phyloP scores from a whole-genome alignment of 2,329 filamentous ascomycete genomes.

The Monosporascus sp. region DNA sequence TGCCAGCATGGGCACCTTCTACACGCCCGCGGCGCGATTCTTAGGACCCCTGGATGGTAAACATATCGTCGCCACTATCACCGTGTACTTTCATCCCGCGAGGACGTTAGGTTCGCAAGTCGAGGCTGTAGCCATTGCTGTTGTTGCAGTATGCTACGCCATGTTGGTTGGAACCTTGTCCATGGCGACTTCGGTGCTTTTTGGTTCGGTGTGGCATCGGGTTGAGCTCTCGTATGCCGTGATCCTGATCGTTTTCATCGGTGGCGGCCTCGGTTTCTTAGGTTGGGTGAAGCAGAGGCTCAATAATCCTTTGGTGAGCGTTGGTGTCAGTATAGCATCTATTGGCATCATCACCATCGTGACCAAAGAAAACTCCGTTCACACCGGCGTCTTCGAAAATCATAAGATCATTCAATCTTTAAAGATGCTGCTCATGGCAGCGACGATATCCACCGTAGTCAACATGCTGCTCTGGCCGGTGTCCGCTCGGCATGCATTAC shows the following conservation, averaged over 20 bases:
- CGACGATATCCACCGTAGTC: slow-evolving; percentile 64
- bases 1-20: slow-evolving; percentile 81
- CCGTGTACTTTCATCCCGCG: slow-evolving; percentile 91
- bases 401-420: slow-evolving; percentile 77
- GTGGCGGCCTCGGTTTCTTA: slow-evolving; percentile 79
- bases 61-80: slow-evolving; percentile 88
- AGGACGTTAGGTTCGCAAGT: slow-evolving; percentile 84
- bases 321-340: slow-evolving; percentile 78
- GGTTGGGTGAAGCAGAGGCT: slow-evolving; percentile 81
- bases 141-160: slow-evolving; percentile 74
- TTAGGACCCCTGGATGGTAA: slow-evolving; percentile 85
- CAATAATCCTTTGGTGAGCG: slow-evolving; percentile 74
- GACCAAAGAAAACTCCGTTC: slow-evolving; percentile 86
- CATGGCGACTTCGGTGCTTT: slow-evolving; percentile 82
- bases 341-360: slow-evolving; percentile 85
- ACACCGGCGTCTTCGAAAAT: slow-evolving; percentile 74
- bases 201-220: slow-evolving; percentile 61
- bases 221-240: slow-evolving; percentile 70
- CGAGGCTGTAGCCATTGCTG: slow-evolving; percentile 72
- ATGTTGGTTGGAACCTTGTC: slow-evolving; percentile 71
- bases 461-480: slow-evolving; percentile 75
- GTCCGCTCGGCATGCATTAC: slow-evolving; percentile 69
- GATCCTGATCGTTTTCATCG: slow-evolving; percentile 78
- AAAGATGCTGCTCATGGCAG: slow-evolving; percentile 78
- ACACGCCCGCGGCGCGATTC: slow-evolving; percentile 64